These are phyloP conservation scores for Bolboschoenoplectus hybrid DNA, from an alignment of 202 grass and related monocot genomes.

Conservation along the genomic window DNA sequence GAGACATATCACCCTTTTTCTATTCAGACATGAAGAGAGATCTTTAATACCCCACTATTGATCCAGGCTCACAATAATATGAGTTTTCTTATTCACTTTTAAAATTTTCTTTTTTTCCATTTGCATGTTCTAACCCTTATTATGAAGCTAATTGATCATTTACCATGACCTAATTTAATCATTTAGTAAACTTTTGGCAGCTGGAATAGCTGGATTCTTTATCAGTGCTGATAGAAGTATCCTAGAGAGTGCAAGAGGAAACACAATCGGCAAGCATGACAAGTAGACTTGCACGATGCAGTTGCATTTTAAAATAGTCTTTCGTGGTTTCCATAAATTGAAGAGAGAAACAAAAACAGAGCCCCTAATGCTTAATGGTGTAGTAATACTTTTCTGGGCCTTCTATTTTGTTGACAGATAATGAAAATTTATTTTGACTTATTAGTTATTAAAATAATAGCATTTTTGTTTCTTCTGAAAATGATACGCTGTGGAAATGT, in stretches of 20 bases:
- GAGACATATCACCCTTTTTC: background rate
- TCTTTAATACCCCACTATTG: background rate
- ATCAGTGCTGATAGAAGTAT: conserved; percentile 77
- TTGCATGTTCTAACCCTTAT: conserved; percentile 6
- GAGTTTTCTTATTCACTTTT: background rate
- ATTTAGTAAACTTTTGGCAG: conserved; percentile 45
- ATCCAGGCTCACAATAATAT: background rate
- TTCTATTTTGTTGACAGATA: background rate
- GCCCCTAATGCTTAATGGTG: background rate
- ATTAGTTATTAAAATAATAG: background rate
- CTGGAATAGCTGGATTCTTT: conserved; percentile 76
- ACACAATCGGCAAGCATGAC: conserved; percentile 69
- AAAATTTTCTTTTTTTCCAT: background rate
- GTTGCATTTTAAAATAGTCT: conserved; percentile 19
- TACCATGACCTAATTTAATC: conserved; percentile 6
- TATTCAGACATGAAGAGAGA: background rate
- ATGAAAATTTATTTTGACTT: background rate
- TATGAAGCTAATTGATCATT: background rate
- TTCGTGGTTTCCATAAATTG: background rate
- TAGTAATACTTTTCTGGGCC: conserved; percentile 10
- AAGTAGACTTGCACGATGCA: conserved; percentile 45
- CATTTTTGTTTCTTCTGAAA: conserved; percentile 10
- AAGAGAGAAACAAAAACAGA: background rate
- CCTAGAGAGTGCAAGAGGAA: conserved; percentile 65
- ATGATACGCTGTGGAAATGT: background rate